A percentile compares a stretch with the other conserved stretches of the same genome.
These are phyloP conservation scores for Penicillium concentricum DNA, from an alignment of 2,329 filamentous ascomycete species.

Conservation along the genomic window DNA sequence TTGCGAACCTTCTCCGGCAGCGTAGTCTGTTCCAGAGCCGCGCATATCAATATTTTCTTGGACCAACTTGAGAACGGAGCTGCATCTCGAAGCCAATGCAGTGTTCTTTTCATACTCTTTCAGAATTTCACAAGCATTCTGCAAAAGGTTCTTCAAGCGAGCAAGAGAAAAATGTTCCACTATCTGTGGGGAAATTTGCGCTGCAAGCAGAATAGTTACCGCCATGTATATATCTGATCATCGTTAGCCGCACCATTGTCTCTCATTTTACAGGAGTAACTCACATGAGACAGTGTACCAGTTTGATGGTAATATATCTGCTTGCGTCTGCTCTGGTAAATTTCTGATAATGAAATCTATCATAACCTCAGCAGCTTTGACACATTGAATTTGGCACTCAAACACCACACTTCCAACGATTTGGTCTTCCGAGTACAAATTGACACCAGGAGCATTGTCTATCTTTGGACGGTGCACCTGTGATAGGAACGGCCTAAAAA, in stretches of 20 bases:
- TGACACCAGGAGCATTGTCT: neutral
- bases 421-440: conserved; percentile 1
- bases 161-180: conserved; percentile 7
- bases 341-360: conserved; percentile 4
- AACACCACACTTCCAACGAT: neutral
- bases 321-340: neutral
- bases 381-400: conserved; percentile 1
- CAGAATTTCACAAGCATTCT: conserved; percentile 1
- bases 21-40: neutral
- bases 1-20: neutral
- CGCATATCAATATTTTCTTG: neutral
- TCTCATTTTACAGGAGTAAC: neutral
- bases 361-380: neutral
- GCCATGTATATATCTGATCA: conserved; percentile 14
- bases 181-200: conserved; percentile 5
- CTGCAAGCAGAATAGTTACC: conserved; percentile 11
- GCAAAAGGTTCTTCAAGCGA: neutral
- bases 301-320: conserved; percentile 6
- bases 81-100: conserved; percentile 1
- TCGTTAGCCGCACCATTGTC: neutral
- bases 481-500: conserved; percentile 9
- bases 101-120: conserved; percentile 1
- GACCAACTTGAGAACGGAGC: neutral
- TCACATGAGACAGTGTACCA: conserved; percentile 10
- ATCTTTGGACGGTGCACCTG: conserved; percentile 4